Base-by-base conservation (phyloP, 1,139 yeast species). In the Sugiyamaella japonica region DNA sequence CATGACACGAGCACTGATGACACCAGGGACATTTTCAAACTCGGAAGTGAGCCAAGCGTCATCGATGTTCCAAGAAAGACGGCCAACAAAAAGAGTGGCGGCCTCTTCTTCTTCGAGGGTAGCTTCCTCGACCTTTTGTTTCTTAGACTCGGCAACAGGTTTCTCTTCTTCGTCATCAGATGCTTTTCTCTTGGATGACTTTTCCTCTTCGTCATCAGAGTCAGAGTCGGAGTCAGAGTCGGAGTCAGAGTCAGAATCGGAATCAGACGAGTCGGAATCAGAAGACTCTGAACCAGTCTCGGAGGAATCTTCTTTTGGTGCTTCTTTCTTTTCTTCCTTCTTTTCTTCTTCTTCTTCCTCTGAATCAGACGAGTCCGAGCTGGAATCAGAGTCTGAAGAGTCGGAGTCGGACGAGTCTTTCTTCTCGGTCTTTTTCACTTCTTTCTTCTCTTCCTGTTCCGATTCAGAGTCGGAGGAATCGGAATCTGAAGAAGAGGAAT, bases 41-140 rank as follows among this genome's bases (percentile, higher is more conserved):
- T 89, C 97, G 63, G 85, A 78, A 73, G 79, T 79, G 73, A 93
- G 83, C 96, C 96, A 88, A 57, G 84, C 96, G 70, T 90, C 98
- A 69, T 93, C 99, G 68, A 93, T 81, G 76, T 85, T 88, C 98
- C 98, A 93, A 34, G 99, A 90, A 68, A 93, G 83, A 78, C 98
- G 85, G 68, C 99, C 99, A 62, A 90, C 98, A 69, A 93, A 93
- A 64, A 93, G 76, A 61, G 98, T 93, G 58, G 93, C 89, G 66
- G 91, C 87, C 73, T 87, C 88, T 50, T 61, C 63, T 55, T 70
- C 59, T 59, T 34, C 38, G 16, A 16, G 73, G 39, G 73, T 70
- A 49, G 68, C 73, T 45, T 67, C 61, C 41, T 61, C 63, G 23
- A 63, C 69, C 69, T 76, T 76, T 58, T 72, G 72, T 70, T 80